Conservation (phyloP, 2,329 filamentous ascomycete species). For the Aspergillus felis region DNA sequence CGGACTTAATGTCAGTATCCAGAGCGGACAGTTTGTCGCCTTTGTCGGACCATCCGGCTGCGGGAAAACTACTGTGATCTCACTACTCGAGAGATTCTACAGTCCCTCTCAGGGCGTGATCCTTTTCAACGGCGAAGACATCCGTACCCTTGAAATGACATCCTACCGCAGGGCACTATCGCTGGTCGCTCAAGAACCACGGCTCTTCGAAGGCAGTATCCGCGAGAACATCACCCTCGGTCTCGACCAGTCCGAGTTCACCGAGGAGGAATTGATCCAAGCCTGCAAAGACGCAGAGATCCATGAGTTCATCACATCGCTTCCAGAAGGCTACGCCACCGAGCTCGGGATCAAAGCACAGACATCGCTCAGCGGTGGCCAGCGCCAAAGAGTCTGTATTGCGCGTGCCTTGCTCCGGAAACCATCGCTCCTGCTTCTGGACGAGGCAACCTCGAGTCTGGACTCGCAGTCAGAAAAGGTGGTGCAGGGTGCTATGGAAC, state of each 20-base stretch:
- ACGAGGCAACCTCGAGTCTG: constrained; percentile 58
- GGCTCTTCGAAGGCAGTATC: constrained; percentile 44
- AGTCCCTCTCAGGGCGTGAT: constrained; percentile 39
- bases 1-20: constrained; percentile 30
- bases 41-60: constrained; percentile 48
- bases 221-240: constrained; percentile 48
- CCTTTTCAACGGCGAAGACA: constrained; percentile 29
- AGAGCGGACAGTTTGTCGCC: constrained; percentile 41
- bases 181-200: constrained; percentile 43
- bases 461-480: constrained; percentile 64
- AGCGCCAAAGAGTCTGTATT: constrained; percentile 55
- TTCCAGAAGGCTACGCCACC: constrained; percentile 51
- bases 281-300: constrained; percentile 52
- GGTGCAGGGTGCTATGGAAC: constrained; percentile 67
- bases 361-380: constrained; percentile 50
- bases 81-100: constrained; percentile 47
- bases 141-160: constrained; percentile 23
- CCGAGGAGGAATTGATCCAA: constrained; percentile 40
- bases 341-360: constrained; percentile 48
- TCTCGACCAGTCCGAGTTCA: constrained; percentile 25
- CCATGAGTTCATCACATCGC: constrained; percentile 49
- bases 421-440: constrained; percentile 52
- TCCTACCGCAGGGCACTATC: constrained; percentile 32
- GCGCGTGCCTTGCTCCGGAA: constrained; percentile 53
- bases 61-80: constrained; percentile 46